Evolutionary conservation across 208 protist species (phyloP).

Genomic region (Acanthamoeba healyi): DNA sequence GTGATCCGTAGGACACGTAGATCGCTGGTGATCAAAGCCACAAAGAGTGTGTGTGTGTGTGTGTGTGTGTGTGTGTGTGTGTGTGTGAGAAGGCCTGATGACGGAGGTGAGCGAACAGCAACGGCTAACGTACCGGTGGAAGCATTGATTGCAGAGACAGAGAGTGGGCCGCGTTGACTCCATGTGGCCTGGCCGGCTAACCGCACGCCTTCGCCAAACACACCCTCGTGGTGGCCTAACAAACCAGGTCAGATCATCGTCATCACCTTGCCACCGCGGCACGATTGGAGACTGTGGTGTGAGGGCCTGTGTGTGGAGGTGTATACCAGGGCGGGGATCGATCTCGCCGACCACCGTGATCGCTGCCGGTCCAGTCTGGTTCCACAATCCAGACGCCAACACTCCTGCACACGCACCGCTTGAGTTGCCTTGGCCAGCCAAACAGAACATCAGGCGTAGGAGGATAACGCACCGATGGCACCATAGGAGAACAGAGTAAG

Average conservation of each 20-base stretch:
- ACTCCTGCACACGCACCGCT: neutral
- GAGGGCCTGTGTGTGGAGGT: neutral
- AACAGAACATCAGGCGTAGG: neutral
- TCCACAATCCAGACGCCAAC: neutral
- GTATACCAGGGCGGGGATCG: neutral
- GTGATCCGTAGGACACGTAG: neutral
- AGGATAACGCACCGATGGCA: neutral
- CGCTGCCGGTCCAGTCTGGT: neutral
- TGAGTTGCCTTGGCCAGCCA: no score
- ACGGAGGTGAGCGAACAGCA: neutral
- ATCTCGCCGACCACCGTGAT: neutral
- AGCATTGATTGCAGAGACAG: neutral
- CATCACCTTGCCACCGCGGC: neutral
- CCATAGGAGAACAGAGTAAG: neutral
- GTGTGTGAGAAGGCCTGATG: no score
- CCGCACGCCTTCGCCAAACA: neutral
- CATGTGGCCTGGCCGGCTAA: neutral
- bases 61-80: no score
- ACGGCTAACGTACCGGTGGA: neutral
- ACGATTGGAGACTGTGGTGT: neutral
- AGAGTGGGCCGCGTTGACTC: neutral
- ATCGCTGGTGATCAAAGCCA: neutral
- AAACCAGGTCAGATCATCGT: neutral
- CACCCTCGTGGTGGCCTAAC: neutral
- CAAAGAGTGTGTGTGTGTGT: no score